Base-by-base conservation (phyloP, 2,329 filamentous ascomycete species). In the Beauveria medogensis region DNA sequence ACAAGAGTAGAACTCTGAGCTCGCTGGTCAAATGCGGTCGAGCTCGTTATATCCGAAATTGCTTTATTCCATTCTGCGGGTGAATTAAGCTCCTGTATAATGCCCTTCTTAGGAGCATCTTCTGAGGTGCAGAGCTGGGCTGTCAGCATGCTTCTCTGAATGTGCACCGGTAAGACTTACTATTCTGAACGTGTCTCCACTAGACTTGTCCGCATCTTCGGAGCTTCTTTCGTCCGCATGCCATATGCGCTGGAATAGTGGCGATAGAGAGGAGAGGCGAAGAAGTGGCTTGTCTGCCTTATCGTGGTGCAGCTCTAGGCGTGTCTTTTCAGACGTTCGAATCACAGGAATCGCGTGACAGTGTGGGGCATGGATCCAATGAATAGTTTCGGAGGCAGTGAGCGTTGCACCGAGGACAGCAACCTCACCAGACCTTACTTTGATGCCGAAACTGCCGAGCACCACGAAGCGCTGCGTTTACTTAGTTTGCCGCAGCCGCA, bases 291-390 rank as follows among this genome's bases (percentile, higher is more conserved):
- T 71, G 2, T 79, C 74, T 9, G 74, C 77, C 1, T 81, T 78
- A 55, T 83, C 79, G 5, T 86, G 70, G 40, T 80, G 74, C 26
- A 91, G 71, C 62, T 88, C 81, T 1, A 90, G 69, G 1, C 69
- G 71, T 0, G 78, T 77, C 10, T 78, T 71, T 51, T 82, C 77
- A 0, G 74, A 67, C 48, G 80, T 84, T 52, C 83, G 75, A 40
- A 93, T 78, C 0, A 88, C 82, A 1, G 88, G 88, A 1, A 93
- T 72, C 1, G 89, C 85, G 68, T 91, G 84, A 43, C 86, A 90
- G 47, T 82, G 80, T 1, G 89, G 83, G 18, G 88, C 87, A 70
- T 83, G 84, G 18, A 90, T 78, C 77, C 82, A 85, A 64, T 81
- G 75, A 6, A 75, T 69, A 1, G 67, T 70, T 28, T 78, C 73